Base-by-base conservation (phyloP, 2,329 filamentous ascomycete species). In the Periconia digitata region DNA sequence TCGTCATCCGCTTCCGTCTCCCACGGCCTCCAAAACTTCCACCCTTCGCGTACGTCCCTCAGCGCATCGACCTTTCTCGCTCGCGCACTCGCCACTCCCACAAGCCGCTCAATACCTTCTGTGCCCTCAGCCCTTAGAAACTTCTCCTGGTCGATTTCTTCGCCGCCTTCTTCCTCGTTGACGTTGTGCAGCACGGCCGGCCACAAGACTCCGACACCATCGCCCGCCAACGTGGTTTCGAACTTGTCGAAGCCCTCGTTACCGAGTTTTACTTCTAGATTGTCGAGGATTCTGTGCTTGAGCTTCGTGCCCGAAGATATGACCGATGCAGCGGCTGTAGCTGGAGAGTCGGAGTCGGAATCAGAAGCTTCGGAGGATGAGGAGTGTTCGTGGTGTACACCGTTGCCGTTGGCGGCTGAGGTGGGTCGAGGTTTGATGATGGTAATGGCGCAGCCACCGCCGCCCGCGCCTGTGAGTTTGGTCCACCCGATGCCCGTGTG, bases 381-480 rank as follows among this genome's bases (percentile, higher is more conserved):
- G 18, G 55, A 43, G 23, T 62, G 55, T 40, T 53, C 43, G 23
- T 60, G 55, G 3, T 48, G 41, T 45, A 66, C 58, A 39, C 61
- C 59, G 50, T 62, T 65, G 21, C 60, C 81, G 81, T 51, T 82
- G 21, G 21, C 6, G 67, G 60, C 51, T 3, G 51, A 52, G 13
- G 56, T 58, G 4, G 60, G 58, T 18, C 82, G 83, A 0, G 89
- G 88, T 55, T 86, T 87, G 41, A 99, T 78, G 3, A 99, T 77
- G 0, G 92, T 95, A 59, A 99, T 97, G 3, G 92, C 92, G 72
- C 95, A 97, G 2, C 94, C 94, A 47, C 94, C 95, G 12, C 94
- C 95, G 18, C 94, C 94, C 1, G 94, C 94, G 27, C 94, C 94
- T 0, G 94, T 99, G 48, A 99, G 81, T 71, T 99, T 99, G 12